Evolutionary conservation across 306 rosid species (phyloP).

Genomic region (Gastrolobium bilobum): DNA sequence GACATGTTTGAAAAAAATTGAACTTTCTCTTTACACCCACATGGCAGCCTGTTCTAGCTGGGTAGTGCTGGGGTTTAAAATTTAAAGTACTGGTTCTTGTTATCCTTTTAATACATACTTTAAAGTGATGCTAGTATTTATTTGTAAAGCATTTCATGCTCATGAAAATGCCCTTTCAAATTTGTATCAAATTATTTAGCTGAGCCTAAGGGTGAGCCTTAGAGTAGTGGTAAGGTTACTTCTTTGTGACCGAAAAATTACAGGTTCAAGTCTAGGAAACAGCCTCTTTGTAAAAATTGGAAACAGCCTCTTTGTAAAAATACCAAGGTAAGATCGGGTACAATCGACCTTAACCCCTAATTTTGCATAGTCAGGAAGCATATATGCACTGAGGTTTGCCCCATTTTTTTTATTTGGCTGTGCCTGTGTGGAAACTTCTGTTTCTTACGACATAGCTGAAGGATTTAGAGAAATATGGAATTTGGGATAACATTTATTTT

Average conservation of each 20-base stretch:
- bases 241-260: too few relatives aligned
- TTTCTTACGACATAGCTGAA: not conserved
- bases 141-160: not conserved
- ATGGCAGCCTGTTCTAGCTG: not conserved
- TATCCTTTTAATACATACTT: slow-evolving; percentile 11
- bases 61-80: not conserved
- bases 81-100: not conserved
- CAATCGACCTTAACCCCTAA: too few relatives aligned
- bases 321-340: too few relatives aligned
- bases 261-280: too few relatives aligned
- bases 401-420: not conserved
- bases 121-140: not conserved
- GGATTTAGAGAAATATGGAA: not conserved
- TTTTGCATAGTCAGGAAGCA: too few relatives aligned
- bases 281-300: too few relatives aligned
- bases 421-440: slow-evolving; percentile 5
- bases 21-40: not conserved
- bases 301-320: too few relatives aligned
- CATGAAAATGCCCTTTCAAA: not conserved
- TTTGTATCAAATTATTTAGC: not conserved
- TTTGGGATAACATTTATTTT: too few relatives aligned
- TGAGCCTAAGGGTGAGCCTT: not conserved
- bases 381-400: too few relatives aligned
- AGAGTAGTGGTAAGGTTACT: too few relatives aligned
- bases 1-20: not conserved